These are phyloP conservation scores for Cucumis sativus DNA, from an alignment of 306 rosid species.

Conservation along the genomic window DNA sequence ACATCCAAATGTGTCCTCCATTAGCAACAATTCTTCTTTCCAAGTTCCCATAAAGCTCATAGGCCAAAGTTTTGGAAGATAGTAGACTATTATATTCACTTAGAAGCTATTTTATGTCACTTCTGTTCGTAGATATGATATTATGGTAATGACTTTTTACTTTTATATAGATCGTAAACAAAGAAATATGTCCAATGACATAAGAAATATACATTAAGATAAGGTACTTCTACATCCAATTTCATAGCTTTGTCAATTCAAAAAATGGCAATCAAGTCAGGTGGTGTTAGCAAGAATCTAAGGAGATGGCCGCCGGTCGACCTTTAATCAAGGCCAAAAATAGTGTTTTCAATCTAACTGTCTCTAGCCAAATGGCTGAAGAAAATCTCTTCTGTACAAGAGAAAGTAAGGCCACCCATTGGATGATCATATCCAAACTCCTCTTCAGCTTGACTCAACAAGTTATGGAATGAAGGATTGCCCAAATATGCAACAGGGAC, in stretches of 20 bases:
- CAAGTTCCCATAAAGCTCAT: not conserved
- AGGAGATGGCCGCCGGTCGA: not conserved
- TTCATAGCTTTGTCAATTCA: not conserved
- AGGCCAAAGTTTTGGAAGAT: not conserved
- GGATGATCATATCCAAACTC: constrained; percentile 4
- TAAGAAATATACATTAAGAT: not conserved
- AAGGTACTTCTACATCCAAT: not conserved
- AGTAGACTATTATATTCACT: not conserved
- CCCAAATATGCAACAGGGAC: constrained; percentile 4
- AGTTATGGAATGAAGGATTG: constrained; percentile 2
- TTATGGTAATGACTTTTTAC: not conserved
- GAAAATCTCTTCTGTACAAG: constrained; percentile 8
- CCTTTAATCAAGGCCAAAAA: not conserved
- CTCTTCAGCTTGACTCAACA: not conserved
- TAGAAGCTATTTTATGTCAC: not conserved
- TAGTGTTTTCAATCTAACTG: not conserved
- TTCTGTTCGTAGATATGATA: not conserved
- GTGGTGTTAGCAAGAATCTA: not conserved
- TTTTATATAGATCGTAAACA: not conserved
- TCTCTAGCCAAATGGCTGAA: not conserved
- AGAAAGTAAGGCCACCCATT: constrained; percentile 28
- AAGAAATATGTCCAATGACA: not conserved
- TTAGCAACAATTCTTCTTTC: not conserved
- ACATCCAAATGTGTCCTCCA: not conserved
- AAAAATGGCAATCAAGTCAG: not conserved